Percentiles rank a stretch among this genome's conserved stretches.
These are phyloP conservation scores for Annulohypoxylon nitens DNA, from an alignment of 495 filamentous ascomycete genomes.

Conservation along the genomic window DNA sequence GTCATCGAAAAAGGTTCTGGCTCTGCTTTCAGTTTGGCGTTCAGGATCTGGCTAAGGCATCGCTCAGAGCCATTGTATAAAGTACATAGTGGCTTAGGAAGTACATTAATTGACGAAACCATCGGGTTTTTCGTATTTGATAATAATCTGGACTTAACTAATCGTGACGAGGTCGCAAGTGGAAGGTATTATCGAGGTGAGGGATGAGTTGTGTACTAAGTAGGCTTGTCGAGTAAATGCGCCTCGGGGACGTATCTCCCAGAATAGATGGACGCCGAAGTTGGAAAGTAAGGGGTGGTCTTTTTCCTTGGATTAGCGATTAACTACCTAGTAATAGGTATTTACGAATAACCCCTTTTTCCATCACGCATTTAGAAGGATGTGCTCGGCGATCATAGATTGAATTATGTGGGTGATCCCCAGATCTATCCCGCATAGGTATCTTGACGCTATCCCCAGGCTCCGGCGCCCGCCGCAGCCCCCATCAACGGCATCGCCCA, in stretches of 20 bases:
- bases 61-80: background rate
- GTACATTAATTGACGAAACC: slow-evolving; percentile 8
- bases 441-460: background rate
- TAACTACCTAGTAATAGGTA: background rate
- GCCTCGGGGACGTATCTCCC: background rate
- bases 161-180: background rate
- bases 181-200: background rate
- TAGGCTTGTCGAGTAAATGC: background rate
- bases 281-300: background rate
- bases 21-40: background rate
- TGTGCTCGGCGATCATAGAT: background rate
- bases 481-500: background rate
- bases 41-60: background rate
- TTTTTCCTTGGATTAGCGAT: background rate
- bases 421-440: background rate
- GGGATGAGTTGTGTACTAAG: background rate
- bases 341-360: background rate
- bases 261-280: background rate
- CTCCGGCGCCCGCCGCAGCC: background rate
- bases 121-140: background rate
- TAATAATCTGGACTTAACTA: background rate
- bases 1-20: background rate
- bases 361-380: background rate
- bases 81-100: slow-evolving; percentile 4
- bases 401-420: background rate